Conservation (phyloP, 805 yeast genomes). For the Yarrowia alimentaria region DNA sequence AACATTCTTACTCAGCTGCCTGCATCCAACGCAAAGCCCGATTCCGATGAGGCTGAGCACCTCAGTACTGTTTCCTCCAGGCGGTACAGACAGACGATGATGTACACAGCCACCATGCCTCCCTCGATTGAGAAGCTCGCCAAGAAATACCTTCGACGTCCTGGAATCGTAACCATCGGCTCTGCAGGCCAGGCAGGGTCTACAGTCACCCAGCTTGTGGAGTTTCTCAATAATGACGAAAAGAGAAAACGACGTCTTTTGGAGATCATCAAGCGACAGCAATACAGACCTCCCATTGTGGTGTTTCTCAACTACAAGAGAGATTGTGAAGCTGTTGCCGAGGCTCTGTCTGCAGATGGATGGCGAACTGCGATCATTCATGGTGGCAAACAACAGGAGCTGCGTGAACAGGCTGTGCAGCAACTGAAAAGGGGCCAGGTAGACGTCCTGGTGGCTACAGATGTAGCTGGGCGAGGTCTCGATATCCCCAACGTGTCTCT, state of each 20-base stretch:
- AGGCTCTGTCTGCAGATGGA: conserved; percentile 48
- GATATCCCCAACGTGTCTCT: conserved; percentile 85
- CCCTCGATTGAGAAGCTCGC: conserved; percentile 67
- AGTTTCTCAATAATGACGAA: conserved; percentile 49
- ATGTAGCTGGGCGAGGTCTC: conserved; percentile 93
- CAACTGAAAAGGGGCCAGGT: conserved; percentile 55
- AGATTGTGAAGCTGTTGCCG: conserved; percentile 64
- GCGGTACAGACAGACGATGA: conserved; percentile 59
- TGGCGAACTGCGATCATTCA: conserved; percentile 65
- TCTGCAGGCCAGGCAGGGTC: conserved; percentile 63
- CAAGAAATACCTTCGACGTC: conserved; percentile 55
- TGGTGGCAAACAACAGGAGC: conserved; percentile 82
- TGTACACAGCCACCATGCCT: conserved; percentile 96
- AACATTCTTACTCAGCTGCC: conserved; percentile 60
- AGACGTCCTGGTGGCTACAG: conserved; percentile 81
- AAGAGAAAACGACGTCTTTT: conserved; percentile 47
- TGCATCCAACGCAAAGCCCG: conserved; percentile 45
- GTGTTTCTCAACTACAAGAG: conserved; percentile 77
- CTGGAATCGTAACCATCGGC: conserved; percentile 68
- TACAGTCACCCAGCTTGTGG: conserved; percentile 67
- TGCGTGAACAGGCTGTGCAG: conserved; percentile 73
- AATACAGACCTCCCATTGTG: conserved; percentile 59
- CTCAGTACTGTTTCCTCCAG: conserved; percentile 31
- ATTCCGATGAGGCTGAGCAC: conserved; percentile 33
- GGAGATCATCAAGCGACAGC: conserved; percentile 40